These are phyloP conservation scores for Ogataea thermomethanolica DNA, from an alignment of 805 yeast genomes.

Conservation along the genomic window DNA sequence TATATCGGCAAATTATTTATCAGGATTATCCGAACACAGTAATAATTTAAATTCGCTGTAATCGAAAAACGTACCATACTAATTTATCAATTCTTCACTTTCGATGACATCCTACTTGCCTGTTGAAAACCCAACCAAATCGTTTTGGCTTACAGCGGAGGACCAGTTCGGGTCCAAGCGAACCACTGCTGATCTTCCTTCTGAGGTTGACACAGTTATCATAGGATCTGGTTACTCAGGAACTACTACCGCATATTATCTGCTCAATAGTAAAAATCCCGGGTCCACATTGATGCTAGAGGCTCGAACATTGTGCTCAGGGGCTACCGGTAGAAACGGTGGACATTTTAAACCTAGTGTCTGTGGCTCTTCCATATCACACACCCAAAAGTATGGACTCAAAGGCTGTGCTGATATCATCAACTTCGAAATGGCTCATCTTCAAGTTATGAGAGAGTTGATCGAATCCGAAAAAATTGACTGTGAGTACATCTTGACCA, in stretches of 20 bases:
- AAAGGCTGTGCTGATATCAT: slow-evolving; percentile 35
- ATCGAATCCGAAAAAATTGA: slow-evolving; percentile 33
- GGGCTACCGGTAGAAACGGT: slow-evolving; percentile 48
- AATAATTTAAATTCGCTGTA: too few species aligned
- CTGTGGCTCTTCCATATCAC: slow-evolving; percentile 17
- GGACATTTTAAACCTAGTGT: slow-evolving; percentile 43
- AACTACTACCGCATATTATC: slow-evolving; percentile 35
- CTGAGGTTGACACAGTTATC: slow-evolving; percentile 36
- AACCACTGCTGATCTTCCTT: slow-evolving; percentile 30
- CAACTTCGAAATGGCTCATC: slow-evolving; percentile 37
- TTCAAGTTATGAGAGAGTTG: slow-evolving; percentile 32
- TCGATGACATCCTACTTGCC: slow-evolving; percentile 3
- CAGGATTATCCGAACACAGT: not conserved
- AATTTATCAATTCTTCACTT: too few species aligned
- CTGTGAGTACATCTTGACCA: slow-evolving; percentile 30
- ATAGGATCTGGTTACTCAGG: slow-evolving; percentile 48
- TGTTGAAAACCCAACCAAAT: slow-evolving; percentile 6
- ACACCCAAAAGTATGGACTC: slow-evolving; percentile 21
- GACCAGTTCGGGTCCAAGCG: slow-evolving; percentile 9
- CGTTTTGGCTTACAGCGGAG: slow-evolving; percentile 9
- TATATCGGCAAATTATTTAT: not conserved
- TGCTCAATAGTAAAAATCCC: slow-evolving; percentile 24
- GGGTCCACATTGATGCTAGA: slow-evolving; percentile 25
- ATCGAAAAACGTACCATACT: too few species aligned
- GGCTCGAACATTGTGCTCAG: slow-evolving; percentile 39